These are phyloP conservation scores for Erodium texanum DNA, from an alignment of 441 rosid genomes.

Conservation along the genomic window DNA sequence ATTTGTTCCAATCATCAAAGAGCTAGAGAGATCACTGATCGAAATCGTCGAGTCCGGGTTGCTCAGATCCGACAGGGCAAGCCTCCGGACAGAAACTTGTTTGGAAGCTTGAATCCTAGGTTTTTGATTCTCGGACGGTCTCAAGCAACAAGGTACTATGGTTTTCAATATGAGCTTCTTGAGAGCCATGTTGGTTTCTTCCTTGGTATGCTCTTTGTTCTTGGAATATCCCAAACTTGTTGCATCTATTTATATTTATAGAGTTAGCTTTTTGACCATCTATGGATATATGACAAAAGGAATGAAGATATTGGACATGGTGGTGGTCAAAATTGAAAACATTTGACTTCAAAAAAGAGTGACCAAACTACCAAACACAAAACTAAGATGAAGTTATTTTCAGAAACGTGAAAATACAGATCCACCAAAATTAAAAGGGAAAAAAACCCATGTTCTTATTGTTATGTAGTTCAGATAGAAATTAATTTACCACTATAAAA, in stretches of 20 bases:
- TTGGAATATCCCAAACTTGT: not conserved
- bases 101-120: slow-evolving; percentile 19
- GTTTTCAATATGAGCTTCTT: not conserved
- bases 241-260: not conserved
- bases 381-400: too few species aligned
- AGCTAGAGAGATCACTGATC: slow-evolving; percentile 41
- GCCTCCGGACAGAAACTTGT: slow-evolving; percentile 37
- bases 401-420: too few species aligned
- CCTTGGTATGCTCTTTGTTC: too few species aligned
- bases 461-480: too few species aligned
- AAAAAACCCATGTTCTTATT: too few species aligned
- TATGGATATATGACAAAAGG: not conserved
- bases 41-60: slow-evolving; percentile 41
- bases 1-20: slow-evolving; percentile 47
- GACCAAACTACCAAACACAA: not conserved
- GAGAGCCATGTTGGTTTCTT: not conserved
- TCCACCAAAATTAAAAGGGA: too few species aligned
- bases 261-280: not conserved
- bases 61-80: slow-evolving; percentile 43
- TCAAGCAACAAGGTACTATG: not conserved
- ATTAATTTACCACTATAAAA: too few species aligned
- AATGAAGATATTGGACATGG: not conserved
- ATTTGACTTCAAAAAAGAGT: not conserved
- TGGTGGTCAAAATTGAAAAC: not conserved
- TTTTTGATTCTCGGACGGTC: not conserved